A percentile compares a stretch with the other conserved stretches of the same genome.
Evolutionary conservation across 345 rosid species (phyloP).

Genomic region (Microcos paniculata): DNA sequence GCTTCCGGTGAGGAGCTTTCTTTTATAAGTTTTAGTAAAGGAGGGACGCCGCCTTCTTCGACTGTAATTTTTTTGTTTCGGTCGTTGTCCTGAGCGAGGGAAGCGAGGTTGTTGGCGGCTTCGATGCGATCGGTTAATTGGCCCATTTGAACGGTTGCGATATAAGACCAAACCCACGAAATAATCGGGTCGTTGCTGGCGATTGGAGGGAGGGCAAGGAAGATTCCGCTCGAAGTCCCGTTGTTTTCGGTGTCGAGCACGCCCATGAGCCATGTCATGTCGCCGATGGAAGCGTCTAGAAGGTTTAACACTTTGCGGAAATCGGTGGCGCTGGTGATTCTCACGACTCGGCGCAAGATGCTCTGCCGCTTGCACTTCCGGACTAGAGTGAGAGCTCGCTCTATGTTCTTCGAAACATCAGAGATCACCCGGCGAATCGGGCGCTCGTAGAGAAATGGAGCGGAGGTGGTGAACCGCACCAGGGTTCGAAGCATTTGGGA

Average conservation of each 20-base stretch:
- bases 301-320: slow-evolving; percentile 58
- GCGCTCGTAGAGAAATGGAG: slow-evolving; percentile 68
- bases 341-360: slow-evolving; percentile 57
- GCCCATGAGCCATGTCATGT: slow-evolving; percentile 71
- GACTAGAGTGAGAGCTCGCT: slow-evolving; percentile 50
- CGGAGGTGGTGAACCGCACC: slow-evolving; percentile 43
- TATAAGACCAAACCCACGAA: slow-evolving; percentile 87
- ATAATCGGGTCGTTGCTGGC: slow-evolving; percentile 89
- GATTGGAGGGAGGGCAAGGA: slow-evolving; percentile 73
- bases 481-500: slow-evolving; percentile 61
- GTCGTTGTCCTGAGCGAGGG: slow-evolving; percentile 70
- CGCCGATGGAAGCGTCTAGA: slow-evolving; percentile 84
- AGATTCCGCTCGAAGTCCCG: slow-evolving; percentile 51
- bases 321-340: slow-evolving; percentile 67
- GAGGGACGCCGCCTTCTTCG: slow-evolving; percentile 81
- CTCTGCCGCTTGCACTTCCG: slow-evolving; percentile 77
- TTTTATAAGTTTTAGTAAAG: slow-evolving; percentile 62
- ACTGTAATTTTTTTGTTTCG: slow-evolving; percentile 85
- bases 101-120: slow-evolving; percentile 70
- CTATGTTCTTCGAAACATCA: slow-evolving; percentile 61
- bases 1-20: slow-evolving; percentile 61
- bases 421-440: slow-evolving; percentile 69
- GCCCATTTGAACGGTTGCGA: slow-evolving; percentile 59
- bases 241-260: slow-evolving; percentile 50
- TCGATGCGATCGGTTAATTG: slow-evolving; percentile 56